Percentiles rank a stretch among this genome's conserved stretches.
These are phyloP conservation scores for Nannochloropsis granulata DNA, from an alignment of 108 stramenopile species.

Conservation along the genomic window DNA sequence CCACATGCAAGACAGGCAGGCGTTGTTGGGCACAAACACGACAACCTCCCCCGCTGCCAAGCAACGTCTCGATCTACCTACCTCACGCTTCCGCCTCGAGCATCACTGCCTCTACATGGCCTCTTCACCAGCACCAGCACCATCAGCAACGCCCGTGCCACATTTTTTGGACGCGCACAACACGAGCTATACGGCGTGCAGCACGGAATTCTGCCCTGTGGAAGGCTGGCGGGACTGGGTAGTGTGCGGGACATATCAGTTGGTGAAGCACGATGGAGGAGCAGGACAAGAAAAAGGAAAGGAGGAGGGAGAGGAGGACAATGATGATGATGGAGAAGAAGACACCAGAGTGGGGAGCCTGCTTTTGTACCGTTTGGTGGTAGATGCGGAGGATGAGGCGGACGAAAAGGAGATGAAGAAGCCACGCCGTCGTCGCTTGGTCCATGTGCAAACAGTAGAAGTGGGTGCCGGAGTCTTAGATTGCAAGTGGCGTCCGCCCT, in stretches of 20 bases:
- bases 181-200: neutral
- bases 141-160: too few species aligned
- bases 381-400: neutral
- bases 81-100: too few species aligned
- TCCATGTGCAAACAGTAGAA: neutral
- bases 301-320: neutral
- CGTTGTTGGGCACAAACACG: too few species aligned
- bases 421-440: neutral
- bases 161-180: neutral
- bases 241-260: neutral
- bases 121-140: too few species aligned
- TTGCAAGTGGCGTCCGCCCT: neutral
- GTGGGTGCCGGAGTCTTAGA: neutral
- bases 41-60: too few species aligned
- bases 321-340: neutral
- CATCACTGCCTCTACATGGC: too few species aligned
- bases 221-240: neutral
- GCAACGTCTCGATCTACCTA: too few species aligned
- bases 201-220: neutral
- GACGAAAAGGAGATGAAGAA: neutral
- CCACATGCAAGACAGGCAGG: too few species aligned
- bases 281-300: neutral
- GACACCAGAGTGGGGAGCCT: neutral
- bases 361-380: neutral
- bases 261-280: neutral